phyloP scores from a whole-genome alignment of 2,329 filamentous ascomycete genomes.

The Herpotrichia juniperi region DNA sequence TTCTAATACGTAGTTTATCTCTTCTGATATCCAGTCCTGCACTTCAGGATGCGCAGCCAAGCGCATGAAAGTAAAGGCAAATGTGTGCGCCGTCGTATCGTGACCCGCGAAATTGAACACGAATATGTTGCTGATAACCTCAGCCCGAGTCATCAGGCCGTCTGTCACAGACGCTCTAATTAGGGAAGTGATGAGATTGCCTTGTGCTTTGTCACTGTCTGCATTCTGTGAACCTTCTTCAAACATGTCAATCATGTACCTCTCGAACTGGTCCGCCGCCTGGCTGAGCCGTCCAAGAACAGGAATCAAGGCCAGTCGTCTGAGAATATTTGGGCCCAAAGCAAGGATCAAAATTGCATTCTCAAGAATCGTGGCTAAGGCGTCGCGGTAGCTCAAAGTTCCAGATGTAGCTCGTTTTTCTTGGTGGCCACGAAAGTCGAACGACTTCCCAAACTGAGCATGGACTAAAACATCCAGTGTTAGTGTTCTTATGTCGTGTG shows the following conservation, averaged over 20 bases:
- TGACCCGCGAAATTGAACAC: slow-evolving; percentile 59
- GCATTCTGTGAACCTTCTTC: not conserved
- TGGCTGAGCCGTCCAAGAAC: slow-evolving; percentile 8
- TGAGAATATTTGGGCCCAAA: slow-evolving; percentile 3
- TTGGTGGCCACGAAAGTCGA: slow-evolving; percentile 16
- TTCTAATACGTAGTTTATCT: slow-evolving; percentile 31
- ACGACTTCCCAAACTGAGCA: slow-evolving; percentile 33
- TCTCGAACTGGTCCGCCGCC: slow-evolving; percentile 14
- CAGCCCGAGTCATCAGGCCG: slow-evolving; percentile 26
- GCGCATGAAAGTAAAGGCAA: slow-evolving; percentile 51
- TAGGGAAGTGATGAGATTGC: slow-evolving; percentile 12
- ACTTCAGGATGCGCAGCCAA: slow-evolving; percentile 53
- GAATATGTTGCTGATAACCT: slow-evolving; percentile 60
- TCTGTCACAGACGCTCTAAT: slow-evolving; percentile 11
- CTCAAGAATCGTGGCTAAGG: slow-evolving; percentile 24
- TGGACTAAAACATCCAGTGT: slow-evolving; percentile 40
- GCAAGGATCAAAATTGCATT: slow-evolving; percentile 23
- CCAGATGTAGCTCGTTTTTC: slow-evolving; percentile 1
- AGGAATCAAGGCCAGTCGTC: not conserved
- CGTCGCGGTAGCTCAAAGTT: slow-evolving; percentile 11
- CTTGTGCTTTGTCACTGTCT: not conserved
- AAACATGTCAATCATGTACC: slow-evolving; percentile 13
- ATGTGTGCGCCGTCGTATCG: slow-evolving; percentile 56
- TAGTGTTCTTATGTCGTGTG: slow-evolving; percentile 35
- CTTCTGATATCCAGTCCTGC: slow-evolving; percentile 55